Percentiles rank a stretch among this genome's conserved stretches.
Evolutionary conservation across 768 basidiomycete genomes (phyloP).

Genomic region (Mycena indigotica): DNA sequence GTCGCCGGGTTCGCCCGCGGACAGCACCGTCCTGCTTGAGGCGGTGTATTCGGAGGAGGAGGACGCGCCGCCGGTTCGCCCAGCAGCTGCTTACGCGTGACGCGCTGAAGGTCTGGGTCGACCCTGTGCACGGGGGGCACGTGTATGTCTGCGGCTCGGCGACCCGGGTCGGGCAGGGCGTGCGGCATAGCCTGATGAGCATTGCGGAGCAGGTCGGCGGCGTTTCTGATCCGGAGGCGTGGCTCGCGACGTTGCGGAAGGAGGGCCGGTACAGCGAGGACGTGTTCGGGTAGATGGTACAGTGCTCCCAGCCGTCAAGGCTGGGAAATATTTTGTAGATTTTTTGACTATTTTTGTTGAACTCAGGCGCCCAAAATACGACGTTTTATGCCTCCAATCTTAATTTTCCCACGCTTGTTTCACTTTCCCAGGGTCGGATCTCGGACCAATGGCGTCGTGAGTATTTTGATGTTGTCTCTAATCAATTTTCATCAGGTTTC

Average conservation of each 20-base stretch:
- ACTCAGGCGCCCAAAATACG: too few relatives aligned
- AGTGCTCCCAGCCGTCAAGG: too few relatives aligned
- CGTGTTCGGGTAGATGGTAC: too few relatives aligned
- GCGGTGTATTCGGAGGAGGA: conserved; percentile 13
- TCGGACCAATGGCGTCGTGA: too few relatives aligned
- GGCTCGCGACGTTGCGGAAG: conserved; percentile 1
- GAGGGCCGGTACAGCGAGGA: conserved; percentile 18
- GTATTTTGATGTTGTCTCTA: too few relatives aligned
- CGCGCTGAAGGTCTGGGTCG: conserved; percentile 13
- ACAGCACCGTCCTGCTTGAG: conserved; percentile 11
- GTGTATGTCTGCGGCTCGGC: conserved; percentile 1
- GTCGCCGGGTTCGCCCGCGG: conserved; percentile 7
- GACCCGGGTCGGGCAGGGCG: neutral
- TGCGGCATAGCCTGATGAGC: conserved; percentile 3
- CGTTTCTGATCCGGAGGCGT: neutral
- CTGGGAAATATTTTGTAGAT: too few relatives aligned
- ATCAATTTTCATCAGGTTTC: too few relatives aligned
- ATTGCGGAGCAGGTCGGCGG: conserved; percentile 5
- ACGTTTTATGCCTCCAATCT: too few relatives aligned
- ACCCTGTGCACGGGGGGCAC: conserved; percentile 11
- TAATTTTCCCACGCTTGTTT: too few relatives aligned
- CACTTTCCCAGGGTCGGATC: too few relatives aligned
- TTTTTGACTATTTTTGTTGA: too few relatives aligned
- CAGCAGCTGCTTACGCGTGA: conserved; percentile 17
- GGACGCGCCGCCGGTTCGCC: conserved; percentile 11